Evolutionary conservation across 345 rosid genomes (phyloP).

Genomic region (Conringia planisiliqua): DNA sequence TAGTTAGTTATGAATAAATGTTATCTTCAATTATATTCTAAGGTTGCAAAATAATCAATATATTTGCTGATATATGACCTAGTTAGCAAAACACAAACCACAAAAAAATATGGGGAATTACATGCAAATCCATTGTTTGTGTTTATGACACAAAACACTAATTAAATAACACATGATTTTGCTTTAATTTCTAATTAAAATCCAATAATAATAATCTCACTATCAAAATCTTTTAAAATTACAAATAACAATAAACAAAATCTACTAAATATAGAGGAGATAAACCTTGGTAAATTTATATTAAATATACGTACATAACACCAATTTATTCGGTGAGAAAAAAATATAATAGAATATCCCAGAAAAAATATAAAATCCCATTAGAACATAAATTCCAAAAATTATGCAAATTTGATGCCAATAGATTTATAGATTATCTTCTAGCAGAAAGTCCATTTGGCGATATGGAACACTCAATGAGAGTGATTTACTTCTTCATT

Average conservation of each 20-base stretch:
- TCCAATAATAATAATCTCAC: too few species aligned
- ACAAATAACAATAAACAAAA: neutral
- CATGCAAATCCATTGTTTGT: too few species aligned
- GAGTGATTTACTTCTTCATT: constrained; percentile 38
- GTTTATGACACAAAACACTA: too few species aligned
- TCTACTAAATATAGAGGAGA: neutral
- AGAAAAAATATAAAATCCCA: neutral
- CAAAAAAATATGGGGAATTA: neutral
- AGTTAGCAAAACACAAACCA: neutral
- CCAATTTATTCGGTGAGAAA: neutral
- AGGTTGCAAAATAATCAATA: neutral
- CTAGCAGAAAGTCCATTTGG: constrained; percentile 10
- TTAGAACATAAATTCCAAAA: neutral
- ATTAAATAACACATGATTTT: too few species aligned
- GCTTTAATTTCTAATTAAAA: too few species aligned
- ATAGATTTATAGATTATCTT: neutral
- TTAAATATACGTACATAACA: neutral
- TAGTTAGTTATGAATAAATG: neutral
- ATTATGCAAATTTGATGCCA: constrained; percentile 1
- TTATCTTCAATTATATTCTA: neutral
- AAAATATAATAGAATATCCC: neutral
- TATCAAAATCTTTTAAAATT: neutral
- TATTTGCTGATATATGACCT: neutral
- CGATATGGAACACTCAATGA: constrained; percentile 19
- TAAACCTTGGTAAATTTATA: neutral